These are phyloP conservation scores for Colletotrichum liaoningense DNA, from an alignment of 2,329 filamentous ascomycete species.

Conservation along the genomic window DNA sequence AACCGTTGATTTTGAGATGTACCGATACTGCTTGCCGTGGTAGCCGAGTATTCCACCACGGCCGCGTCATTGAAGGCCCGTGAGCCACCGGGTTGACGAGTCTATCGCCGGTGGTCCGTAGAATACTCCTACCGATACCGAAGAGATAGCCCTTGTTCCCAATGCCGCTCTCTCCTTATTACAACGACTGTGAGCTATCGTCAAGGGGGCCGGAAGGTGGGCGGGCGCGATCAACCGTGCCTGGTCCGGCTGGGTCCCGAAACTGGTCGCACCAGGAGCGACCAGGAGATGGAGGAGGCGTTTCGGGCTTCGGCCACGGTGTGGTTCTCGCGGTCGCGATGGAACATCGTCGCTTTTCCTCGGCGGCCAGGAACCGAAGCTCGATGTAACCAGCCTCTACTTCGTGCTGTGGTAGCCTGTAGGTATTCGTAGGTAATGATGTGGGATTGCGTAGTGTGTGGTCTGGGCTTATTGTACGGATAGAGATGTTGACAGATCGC, in stretches of 20 bases:
- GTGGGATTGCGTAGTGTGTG: neutral
- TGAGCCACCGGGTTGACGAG: neutral
- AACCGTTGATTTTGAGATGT: neutral
- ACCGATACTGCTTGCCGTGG: constrained; percentile 8
- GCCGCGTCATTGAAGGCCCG: constrained; percentile 24
- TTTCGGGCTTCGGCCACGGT: constrained; percentile 10
- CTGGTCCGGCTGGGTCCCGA: constrained; percentile 10
- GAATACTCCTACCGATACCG: neutral
- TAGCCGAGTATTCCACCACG: neutral
- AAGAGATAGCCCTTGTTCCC: neutral
- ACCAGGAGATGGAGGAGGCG: constrained; percentile 7
- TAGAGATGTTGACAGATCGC: neutral
- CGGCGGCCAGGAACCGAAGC: neutral
- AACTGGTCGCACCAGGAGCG: constrained; percentile 23
- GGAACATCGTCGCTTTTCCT: neutral
- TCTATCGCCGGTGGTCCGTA: neutral
- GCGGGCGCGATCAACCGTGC: neutral
- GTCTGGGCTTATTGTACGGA: neutral
- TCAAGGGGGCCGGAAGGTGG: neutral
- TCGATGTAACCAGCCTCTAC: too few species aligned
- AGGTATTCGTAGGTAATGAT: too few species aligned
- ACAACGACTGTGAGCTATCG: constrained; percentile 1
- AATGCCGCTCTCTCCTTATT: neutral
- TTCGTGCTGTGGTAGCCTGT: too few species aligned
- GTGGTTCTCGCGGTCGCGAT: neutral